Evolutionary conservation across 345 rosid species (phyloP), one percentile per base, ranked within the genome.

Genomic region (Linum tenue): DNA sequence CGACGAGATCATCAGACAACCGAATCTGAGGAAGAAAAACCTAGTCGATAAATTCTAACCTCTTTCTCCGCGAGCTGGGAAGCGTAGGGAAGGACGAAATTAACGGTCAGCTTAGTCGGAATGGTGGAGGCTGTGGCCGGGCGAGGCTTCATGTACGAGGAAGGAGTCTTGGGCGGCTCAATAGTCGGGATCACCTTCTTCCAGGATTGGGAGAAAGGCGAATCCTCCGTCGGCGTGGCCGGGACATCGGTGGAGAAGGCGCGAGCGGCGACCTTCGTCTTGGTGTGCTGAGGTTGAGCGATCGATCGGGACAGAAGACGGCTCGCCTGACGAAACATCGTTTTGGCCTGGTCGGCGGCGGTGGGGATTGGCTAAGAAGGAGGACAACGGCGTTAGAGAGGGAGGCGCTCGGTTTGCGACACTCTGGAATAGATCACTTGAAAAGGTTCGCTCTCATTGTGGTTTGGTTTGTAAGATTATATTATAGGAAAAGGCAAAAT

Each of bases 151-250:
- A 91, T 85, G 80, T 69, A 91, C 5, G 91, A 22, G 14, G 82
- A 78, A 10, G 94, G 97, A 64, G 96, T 88, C 77, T 71, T 83
- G 0, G 97, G 96, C 0, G 97, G 96, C 14, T 88, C 96, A 8
- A 86, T 74, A 71, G 78, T 84, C 17, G 94, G 97, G 38, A 80
- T 66, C 72, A 80, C 82, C 67, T 85, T 86, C 76, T 79, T 84
- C 97, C 97, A 88, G 42, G 86, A 22, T 14, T 85, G 88, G 10
- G 74, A 55, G 74, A 91, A 88, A 39, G 69, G 43, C 0, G 86
- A 65, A 73, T 86, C 94, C 37, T 35, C 73, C 1, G 80, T 12
- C 56, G 78, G 48, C n/a, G 81, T 55, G 66, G 88, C 86, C 10
- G 84, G 85, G 44, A 75, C 70, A 4, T 84, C 85, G 6, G 85